phyloP scores from a whole-genome alignment of 2,329 filamentous ascomycete species.

The Bipolaris bicolor region DNA sequence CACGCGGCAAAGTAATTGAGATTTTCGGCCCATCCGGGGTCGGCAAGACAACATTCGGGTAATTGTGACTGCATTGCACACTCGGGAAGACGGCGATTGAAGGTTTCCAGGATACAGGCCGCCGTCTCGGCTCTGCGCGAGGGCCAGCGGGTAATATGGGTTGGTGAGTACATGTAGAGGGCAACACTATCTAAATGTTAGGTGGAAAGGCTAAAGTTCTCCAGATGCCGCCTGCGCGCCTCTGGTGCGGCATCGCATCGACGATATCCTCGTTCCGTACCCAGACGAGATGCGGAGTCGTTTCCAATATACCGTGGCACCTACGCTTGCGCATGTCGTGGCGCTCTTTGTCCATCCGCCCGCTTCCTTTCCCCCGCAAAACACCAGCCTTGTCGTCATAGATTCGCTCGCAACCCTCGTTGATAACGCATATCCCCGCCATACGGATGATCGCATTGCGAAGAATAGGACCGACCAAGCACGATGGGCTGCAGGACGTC shows the following conservation, averaged over 20 bases:
- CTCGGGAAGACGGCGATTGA: conserved; percentile 30
- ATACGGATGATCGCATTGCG: conserved; percentile 53
- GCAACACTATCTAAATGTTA: conserved; percentile 14
- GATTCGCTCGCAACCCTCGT: conserved; percentile 80
- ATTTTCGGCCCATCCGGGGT: conserved; percentile 85
- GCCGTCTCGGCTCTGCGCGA: conserved; percentile 67
- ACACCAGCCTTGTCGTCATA: conserved; percentile 73
- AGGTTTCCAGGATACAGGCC: conserved; percentile 68
- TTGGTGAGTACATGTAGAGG: conserved; percentile 65
- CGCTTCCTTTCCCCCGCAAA: conserved; percentile 64
- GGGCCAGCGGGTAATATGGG: conserved; percentile 75
- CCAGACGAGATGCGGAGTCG: conserved; percentile 51
- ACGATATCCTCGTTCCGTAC: conserved; percentile 51
- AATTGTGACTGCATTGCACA: conserved; percentile 46
- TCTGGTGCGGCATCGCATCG: conserved; percentile 56
- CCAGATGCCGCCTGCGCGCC: conserved; percentile 58
- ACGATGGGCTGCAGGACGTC: conserved; percentile 57
- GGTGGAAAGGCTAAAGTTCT: conserved; percentile 35
- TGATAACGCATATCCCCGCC: conserved; percentile 75
- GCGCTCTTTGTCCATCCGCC: conserved; percentile 75
- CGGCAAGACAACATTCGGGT: conserved; percentile 86
- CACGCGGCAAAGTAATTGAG: conserved; percentile 80
- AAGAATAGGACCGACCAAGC: conserved; percentile 52
- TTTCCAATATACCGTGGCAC: conserved; percentile 68
- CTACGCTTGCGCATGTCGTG: conserved; percentile 69